Evolutionary conservation across 495 filamentous ascomycete genomes (phyloP), one percentile per base, ranked within the genome.

Genomic region (Lindgomyces ingoldianus): DNA sequence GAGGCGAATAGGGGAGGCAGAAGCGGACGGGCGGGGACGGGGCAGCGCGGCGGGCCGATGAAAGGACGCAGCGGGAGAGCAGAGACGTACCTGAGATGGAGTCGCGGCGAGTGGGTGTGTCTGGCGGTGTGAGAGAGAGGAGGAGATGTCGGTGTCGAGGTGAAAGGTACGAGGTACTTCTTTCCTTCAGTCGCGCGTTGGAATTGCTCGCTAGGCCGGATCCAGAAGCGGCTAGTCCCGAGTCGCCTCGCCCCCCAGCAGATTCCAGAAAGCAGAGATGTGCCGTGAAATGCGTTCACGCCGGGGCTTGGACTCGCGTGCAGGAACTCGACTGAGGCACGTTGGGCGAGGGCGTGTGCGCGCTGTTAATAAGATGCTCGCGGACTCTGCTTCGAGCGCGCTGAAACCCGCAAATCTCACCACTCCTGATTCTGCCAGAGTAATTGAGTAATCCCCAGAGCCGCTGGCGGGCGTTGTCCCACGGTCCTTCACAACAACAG

Each of bases 331-430:
- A 52, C 26, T 52, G 25, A 30, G 49, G 49, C 29, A 52, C 36
- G 36, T 8, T 41, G 45, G 19, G 45, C 45, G 51, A 4, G 51
- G 12, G 51, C 12, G 51, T 26, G 24, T 36, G 51, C 27, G 29
- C 51, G 26, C 53, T 44, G 53, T n/a, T 57, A 22, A 57, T 57
- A 56, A 47, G 21, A 36, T 47, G 47, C 47, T 18, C 3, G 19
- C 41, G 50, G 63, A 66, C 55, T 51, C 56, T 66, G 36, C 24
- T 67, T 67, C 29, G 41, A 57, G 64, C 57, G 42, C 24, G 25
- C 64, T 67, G 64, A 67, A 67, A 67, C 64, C 64, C 56, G 63
- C 50, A 61, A 62, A 67, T 55, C 64, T 67, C 57, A 61, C 57
- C 64, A 47, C 63, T 60, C 63, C 63, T 66, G 42, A 66, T 49